A percentile compares a stretch with the other conserved stretches of the same genome.
Conservation (phyloP, 768 basidiomycete genomes). For the Rhizopogon sp. region DNA sequence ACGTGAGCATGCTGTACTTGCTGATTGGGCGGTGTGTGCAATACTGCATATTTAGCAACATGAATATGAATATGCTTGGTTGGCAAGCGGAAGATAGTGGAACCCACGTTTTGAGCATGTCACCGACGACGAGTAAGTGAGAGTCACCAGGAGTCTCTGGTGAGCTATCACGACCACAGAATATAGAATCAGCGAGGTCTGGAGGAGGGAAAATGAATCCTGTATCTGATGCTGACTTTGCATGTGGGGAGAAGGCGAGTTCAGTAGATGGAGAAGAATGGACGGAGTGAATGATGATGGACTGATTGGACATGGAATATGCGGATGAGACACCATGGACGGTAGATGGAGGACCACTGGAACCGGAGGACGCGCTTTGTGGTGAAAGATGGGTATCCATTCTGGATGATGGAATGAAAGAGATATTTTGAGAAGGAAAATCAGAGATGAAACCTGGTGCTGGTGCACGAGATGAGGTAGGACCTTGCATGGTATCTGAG, state of each 20-base stretch:
- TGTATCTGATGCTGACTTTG: constrained; percentile 12
- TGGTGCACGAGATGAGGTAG: constrained; percentile 17
- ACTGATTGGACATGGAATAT: constrained; percentile 9
- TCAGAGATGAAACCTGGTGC: constrained; percentile 38
- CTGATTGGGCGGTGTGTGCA: constrained; percentile 54
- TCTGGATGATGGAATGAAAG: constrained; percentile 34
- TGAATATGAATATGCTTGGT: background rate
- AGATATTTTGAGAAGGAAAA: constrained; percentile 28
- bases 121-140: constrained; percentile 45
- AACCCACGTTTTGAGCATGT: constrained; percentile 51
- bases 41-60: constrained; percentile 38
- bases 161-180: constrained; percentile 10
- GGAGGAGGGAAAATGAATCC: constrained; percentile 21
- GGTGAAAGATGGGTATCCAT: constrained; percentile 28
- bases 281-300: constrained; percentile 7
- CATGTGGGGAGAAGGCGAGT: constrained; percentile 18
- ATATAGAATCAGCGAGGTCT: constrained; percentile 17
- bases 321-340: constrained; percentile 26
- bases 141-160: constrained; percentile 35
- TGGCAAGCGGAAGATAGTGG: background rate
- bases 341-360: constrained; percentile 30
- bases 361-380: constrained; percentile 19
- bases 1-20: constrained; percentile 43
- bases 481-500: constrained; percentile 25
- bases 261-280: constrained; percentile 19